Percentiles rank a stretch among this genome's conserved stretches.
phyloP scores from a whole-genome alignment of 169 alveolate genomes.

The Eimeria tenella region DNA sequence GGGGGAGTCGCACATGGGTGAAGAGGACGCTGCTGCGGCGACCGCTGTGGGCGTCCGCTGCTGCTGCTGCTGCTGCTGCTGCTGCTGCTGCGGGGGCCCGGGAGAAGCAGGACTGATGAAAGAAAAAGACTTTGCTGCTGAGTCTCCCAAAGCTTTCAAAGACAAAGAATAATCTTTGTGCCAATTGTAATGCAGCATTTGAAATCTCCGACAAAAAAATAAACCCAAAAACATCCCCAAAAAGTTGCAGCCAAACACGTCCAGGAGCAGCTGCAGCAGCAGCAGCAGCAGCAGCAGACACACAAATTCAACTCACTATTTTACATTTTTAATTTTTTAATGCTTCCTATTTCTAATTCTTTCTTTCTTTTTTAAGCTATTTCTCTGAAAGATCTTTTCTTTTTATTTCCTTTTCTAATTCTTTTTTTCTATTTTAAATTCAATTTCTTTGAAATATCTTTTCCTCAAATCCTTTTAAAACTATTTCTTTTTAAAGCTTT shows the following conservation, averaged over 20 bases:
- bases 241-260: conserved; percentile 89
- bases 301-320: background rate
- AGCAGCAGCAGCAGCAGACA: background rate
- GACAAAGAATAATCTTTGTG: conserved; percentile 25
- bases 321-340: background rate
- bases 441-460: background rate
- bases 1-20: background rate
- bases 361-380: background rate
- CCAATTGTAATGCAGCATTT: conserved; percentile 56
- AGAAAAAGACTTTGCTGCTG: background rate
- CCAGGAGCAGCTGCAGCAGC: conserved; percentile 81
- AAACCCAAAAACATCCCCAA: conserved; percentile 86
- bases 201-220: conserved; percentile 80
- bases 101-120: background rate
- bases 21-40: background rate
- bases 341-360: background rate
- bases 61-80: background rate
- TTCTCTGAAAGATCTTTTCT: background rate
- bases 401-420: background rate
- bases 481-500: conserved; percentile 26
- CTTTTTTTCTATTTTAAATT: background rate
- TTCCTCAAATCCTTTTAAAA: background rate
- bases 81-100: background rate
- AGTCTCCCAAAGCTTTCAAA: background rate
- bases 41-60: background rate